A percentile compares a stretch with the other conserved stretches of the same genome.
Evolutionary conservation across 2,329 filamentous ascomycete species (phyloP).

Genomic region (Rhinocladiella similis): DNA sequence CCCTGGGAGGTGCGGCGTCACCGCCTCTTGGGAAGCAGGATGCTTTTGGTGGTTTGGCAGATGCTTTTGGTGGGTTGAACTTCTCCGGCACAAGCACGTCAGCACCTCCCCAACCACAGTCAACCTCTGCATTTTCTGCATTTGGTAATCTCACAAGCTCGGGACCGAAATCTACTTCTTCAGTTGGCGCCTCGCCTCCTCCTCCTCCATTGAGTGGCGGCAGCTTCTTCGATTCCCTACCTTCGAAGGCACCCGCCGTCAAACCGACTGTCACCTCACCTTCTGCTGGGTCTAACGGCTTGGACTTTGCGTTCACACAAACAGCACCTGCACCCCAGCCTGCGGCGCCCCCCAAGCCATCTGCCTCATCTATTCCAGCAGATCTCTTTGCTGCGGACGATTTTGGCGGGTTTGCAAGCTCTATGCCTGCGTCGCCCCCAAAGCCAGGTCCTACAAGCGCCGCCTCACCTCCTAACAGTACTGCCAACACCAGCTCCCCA

Average conservation of each 20-base stretch:
- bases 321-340: slow-evolving; percentile 47
- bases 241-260: slow-evolving; percentile 53
- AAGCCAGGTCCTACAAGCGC: slow-evolving; percentile 35
- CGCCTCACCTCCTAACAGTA: slow-evolving; percentile 28
- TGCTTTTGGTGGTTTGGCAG: slow-evolving; percentile 67
- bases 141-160: slow-evolving; percentile 53
- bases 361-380: slow-evolving; percentile 44
- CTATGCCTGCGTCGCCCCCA: slow-evolving; percentile 34
- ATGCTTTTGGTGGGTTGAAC: slow-evolving; percentile 74
- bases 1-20: slow-evolving; percentile 68
- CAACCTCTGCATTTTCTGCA: slow-evolving; percentile 64
- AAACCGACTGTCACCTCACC: slow-evolving; percentile 49
- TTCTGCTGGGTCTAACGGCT: slow-evolving; percentile 56
- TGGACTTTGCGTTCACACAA: slow-evolving; percentile 67
- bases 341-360: slow-evolving; percentile 45
- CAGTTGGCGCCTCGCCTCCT: slow-evolving; percentile 45
- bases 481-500: slow-evolving; percentile 59
- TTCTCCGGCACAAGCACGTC: slow-evolving; percentile 53
- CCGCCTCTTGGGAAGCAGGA: slow-evolving; percentile 55
- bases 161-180: slow-evolving; percentile 40
- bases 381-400: slow-evolving; percentile 31
- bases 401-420: slow-evolving; percentile 30
- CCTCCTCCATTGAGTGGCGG: slow-evolving; percentile 64
- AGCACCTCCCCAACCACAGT: slow-evolving; percentile 32
- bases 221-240: slow-evolving; percentile 76